These are phyloP conservation scores for Cyberlindnera maritima DNA, from an alignment of 805 yeast species.

Conservation along the genomic window DNA sequence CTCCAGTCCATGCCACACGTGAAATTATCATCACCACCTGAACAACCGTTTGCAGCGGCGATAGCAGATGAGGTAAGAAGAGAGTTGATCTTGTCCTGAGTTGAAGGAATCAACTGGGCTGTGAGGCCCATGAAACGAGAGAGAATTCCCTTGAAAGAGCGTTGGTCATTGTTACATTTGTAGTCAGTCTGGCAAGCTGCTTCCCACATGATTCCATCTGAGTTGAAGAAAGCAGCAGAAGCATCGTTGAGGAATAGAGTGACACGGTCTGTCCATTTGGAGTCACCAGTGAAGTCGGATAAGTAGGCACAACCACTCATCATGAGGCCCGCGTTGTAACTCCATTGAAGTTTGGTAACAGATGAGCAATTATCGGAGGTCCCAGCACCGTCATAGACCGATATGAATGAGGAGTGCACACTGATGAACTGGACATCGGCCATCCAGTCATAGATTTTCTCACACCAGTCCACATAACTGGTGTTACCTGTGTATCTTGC, in stretches of 20 bases:
- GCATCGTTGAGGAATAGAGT: slow-evolving; percentile 54
- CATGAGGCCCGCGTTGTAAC: slow-evolving; percentile 66
- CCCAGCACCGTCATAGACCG: slow-evolving; percentile 58
- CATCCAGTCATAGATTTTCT: slow-evolving; percentile 81
- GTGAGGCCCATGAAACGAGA: slow-evolving; percentile 73
- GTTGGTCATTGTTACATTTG: slow-evolving; percentile 79
- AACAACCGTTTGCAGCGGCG: slow-evolving; percentile 80
- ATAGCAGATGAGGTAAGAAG: slow-evolving; percentile 47
- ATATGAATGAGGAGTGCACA: slow-evolving; percentile 30
- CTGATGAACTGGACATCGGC: slow-evolving; percentile 39
- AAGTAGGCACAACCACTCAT: slow-evolving; percentile 68
- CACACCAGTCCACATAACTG: slow-evolving; percentile 73
- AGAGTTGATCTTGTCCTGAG: slow-evolving; percentile 31
- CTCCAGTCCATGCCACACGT: slow-evolving; percentile 91
- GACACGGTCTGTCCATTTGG: slow-evolving; percentile 49
- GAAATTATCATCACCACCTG: slow-evolving; percentile 83
- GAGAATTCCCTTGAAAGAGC: slow-evolving; percentile 87
- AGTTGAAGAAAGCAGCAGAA: slow-evolving; percentile 50
- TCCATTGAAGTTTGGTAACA: slow-evolving; percentile 54
- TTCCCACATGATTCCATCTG: slow-evolving; percentile 62
- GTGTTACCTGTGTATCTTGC: slow-evolving; percentile 79
- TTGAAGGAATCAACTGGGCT: slow-evolving; percentile 63
- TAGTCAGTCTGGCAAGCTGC: slow-evolving; percentile 71
- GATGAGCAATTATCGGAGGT: slow-evolving; percentile 44
- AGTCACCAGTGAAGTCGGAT: slow-evolving; percentile 53